These are phyloP conservation scores for Curvularia sp. DNA, from an alignment of 2,329 filamentous ascomycete genomes.

Conservation along the genomic window DNA sequence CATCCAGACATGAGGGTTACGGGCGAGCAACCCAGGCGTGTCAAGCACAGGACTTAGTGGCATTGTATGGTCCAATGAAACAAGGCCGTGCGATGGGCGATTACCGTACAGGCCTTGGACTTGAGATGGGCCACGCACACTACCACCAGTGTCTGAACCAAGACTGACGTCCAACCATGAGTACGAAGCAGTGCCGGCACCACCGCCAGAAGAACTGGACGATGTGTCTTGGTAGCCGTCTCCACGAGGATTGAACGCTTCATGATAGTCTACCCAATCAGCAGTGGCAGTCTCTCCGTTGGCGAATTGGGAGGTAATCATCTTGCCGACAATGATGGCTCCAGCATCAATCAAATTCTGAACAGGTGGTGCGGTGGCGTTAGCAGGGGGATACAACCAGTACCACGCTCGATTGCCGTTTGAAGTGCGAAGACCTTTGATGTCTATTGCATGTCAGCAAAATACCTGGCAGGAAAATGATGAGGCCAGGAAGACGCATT, in stretches of 20 bases:
- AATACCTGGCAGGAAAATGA: not conserved
- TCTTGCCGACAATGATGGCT: conserved; percentile 58
- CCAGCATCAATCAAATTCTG: conserved; percentile 66
- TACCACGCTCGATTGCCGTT: conserved; percentile 67
- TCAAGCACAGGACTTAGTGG: conserved; percentile 57
- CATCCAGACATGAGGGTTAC: conserved; percentile 55
- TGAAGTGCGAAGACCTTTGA: conserved; percentile 63
- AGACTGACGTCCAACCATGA: conserved; percentile 59
- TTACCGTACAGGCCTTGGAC: conserved; percentile 61
- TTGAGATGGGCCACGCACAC: conserved; percentile 57
- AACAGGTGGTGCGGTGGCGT: conserved; percentile 58
- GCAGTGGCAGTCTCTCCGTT: conserved; percentile 58
- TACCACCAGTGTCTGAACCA: conserved; percentile 60
- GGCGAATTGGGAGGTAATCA: conserved; percentile 56
- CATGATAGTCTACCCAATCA: conserved; percentile 58
- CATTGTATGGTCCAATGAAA: conserved; percentile 58
- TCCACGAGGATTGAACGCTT: conserved; percentile 54
- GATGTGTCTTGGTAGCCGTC: conserved; percentile 57
- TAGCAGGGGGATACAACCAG: conserved; percentile 58
- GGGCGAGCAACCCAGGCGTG: conserved; percentile 56
- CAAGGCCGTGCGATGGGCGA: conserved; percentile 56
- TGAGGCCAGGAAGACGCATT: not conserved
- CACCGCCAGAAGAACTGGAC: conserved; percentile 57
- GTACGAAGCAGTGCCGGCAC: conserved; percentile 55
- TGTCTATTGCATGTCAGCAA: conserved; percentile 59